Percentiles rank a stretch among this genome's conserved stretches.
Conservation (phyloP, 164 flowering plant genomes). For the Cinnamomum micranthum region DNA sequence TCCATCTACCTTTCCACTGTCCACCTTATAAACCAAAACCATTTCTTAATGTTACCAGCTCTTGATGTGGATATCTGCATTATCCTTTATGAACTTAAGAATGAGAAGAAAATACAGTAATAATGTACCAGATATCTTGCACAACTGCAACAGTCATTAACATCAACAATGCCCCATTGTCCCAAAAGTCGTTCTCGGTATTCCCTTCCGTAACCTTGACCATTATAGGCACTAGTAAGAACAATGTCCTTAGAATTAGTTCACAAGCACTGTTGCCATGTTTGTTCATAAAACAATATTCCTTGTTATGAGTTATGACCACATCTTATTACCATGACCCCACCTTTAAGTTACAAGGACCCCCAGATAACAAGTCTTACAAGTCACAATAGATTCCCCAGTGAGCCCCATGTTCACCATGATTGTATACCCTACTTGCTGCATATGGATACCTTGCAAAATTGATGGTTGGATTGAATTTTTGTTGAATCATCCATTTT, state of each 20-base stretch:
- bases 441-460: no score
- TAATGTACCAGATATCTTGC: constrained; percentile 71
- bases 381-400: not conserved
- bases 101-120: not conserved
- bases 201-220: constrained; percentile 89
- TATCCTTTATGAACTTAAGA: not conserved
- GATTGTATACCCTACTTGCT: not conserved
- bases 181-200: constrained; percentile 83
- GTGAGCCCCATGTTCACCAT: not conserved
- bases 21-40: constrained; percentile 50
- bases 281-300: not conserved
- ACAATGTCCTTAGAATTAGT: not conserved
- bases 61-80: not conserved
- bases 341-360: not conserved
- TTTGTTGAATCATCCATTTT: no score
- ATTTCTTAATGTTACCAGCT: not conserved
- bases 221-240: constrained; percentile 8
- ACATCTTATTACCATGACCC: not conserved
- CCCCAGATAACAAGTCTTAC: not conserved
- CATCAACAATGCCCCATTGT: constrained; percentile 93
- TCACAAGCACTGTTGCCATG: not conserved
- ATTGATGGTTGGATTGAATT: no score
- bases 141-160: constrained; percentile 95
- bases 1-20: constrained; percentile 74
- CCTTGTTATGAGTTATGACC: not conserved